A percentile compares a stretch with the other conserved stretches of the same genome.
Conservation (phyloP, 2,329 filamentous ascomycete genomes). For the Cladosporium sp. region DNA sequence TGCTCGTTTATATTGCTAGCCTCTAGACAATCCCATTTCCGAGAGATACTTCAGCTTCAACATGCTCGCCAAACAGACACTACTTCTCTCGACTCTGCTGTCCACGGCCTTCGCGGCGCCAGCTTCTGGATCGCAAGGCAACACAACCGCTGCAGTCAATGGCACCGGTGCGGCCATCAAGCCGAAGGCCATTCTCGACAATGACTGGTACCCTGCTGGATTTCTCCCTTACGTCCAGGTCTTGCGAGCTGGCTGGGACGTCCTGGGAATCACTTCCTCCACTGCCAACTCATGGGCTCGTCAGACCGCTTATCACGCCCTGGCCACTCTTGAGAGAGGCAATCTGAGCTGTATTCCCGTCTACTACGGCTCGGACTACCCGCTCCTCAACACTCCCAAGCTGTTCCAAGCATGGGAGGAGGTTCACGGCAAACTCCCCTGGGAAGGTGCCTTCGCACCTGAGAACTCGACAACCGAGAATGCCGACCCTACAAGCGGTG, state of each 20-base stretch:
- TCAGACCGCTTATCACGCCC: conserved; percentile 48
- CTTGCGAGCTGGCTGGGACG: conserved; percentile 46
- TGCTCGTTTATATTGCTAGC: neutral
- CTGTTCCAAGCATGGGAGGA: conserved; percentile 48
- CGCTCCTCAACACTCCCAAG: conserved; percentile 48
- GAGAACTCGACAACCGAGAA: conserved; percentile 46
- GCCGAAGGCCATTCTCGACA: conserved; percentile 46
- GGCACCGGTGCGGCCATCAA: neutral
- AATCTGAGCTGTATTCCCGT: conserved; percentile 52
- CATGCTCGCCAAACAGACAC: conserved; percentile 11
- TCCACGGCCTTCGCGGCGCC: conserved; percentile 5
- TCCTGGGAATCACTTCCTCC: conserved; percentile 45
- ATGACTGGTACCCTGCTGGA: conserved; percentile 47
- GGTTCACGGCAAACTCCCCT: conserved; percentile 47
- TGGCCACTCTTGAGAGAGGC: conserved; percentile 50
- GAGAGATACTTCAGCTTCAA: conserved; percentile 1
- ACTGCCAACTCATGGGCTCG: conserved; percentile 51
- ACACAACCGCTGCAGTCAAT: neutral
- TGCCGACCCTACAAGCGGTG: conserved; percentile 48
- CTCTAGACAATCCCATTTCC: neutral
- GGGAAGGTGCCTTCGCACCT: conserved; percentile 48
- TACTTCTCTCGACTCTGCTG: conserved; percentile 1
- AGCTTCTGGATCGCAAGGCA: neutral
- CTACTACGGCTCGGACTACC: conserved; percentile 49
- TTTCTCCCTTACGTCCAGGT: conserved; percentile 50